Conservation (phyloP, 768 basidiomycete genomes). For the Kondoa malvinella region DNA sequence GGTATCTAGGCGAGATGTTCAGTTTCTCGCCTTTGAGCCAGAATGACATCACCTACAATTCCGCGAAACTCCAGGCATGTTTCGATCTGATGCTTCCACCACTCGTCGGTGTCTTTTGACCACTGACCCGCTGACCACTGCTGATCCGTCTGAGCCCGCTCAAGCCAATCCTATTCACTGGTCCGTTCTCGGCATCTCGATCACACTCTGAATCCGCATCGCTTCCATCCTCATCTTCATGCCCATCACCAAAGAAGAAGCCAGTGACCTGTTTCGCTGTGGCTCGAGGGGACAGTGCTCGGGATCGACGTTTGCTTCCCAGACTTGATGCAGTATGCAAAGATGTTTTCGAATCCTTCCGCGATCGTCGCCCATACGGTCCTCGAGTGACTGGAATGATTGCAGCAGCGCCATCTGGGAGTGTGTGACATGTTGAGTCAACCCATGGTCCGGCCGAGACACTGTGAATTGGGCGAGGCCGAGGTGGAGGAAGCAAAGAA, state of each 20-base stretch:
- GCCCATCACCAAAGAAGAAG: neutral
- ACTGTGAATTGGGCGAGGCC: too few relatives aligned
- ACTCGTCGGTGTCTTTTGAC: neutral
- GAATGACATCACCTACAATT: neutral
- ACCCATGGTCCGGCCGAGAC: too few relatives aligned
- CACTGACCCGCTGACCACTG: neutral
- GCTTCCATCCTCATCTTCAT: neutral
- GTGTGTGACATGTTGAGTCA: too few relatives aligned
- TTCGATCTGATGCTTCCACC: neutral
- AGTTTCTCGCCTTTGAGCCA: neutral
- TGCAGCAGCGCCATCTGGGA: neutral
- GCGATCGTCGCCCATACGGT: neutral
- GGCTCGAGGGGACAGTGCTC: neutral
- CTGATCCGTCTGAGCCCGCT: neutral
- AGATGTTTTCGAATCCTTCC: neutral
- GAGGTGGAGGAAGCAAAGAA: too few relatives aligned
- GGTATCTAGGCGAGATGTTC: neutral
- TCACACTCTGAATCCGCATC: neutral
- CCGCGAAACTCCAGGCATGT: neutral
- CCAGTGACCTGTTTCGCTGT: neutral
- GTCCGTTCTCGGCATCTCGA: neutral
- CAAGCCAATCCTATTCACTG: neutral
- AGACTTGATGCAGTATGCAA: neutral
- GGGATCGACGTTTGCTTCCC: neutral
- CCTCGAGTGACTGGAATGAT: neutral